Percentiles rank a stretch among this genome's conserved stretches.
Conservation (phyloP, 2,329 filamentous ascomycete genomes). For the Penicillium occitanis region DNA sequence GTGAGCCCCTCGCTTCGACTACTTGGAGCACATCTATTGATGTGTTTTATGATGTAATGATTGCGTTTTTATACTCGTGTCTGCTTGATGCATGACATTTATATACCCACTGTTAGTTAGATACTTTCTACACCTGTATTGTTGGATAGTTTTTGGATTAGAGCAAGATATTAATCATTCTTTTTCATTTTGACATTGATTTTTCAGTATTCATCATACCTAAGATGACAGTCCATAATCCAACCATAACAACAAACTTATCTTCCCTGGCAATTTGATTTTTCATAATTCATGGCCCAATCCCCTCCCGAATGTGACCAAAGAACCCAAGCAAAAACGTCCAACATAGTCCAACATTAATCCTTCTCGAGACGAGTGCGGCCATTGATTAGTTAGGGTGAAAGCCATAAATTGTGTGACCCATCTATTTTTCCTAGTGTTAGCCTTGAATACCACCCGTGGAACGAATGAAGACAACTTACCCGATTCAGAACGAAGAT, state of each 20-base stretch:
- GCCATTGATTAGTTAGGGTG: neutral
- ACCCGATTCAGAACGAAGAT: conserved; percentile 20
- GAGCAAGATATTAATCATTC: neutral
- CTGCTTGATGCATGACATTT: conserved; percentile 11
- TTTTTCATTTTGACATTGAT: neutral
- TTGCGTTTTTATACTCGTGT: neutral
- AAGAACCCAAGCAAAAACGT: neutral
- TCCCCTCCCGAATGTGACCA: neutral
- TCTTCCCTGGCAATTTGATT: neutral
- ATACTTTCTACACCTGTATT: conserved; percentile 11
- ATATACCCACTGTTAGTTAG: conserved; percentile 12
- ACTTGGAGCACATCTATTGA: neutral
- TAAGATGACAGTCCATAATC: neutral
- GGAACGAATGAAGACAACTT: neutral
- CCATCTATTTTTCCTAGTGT: conserved; percentile 12
- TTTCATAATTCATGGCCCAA: neutral
- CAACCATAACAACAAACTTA: neutral
- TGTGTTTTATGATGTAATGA: conserved; percentile 8
- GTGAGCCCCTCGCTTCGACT: neutral
- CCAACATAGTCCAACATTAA: neutral
- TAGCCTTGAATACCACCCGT: neutral
- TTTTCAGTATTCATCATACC: neutral
- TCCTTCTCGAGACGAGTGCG: neutral
- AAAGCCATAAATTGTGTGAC: conserved; percentile 5
- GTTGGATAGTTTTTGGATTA: neutral